A percentile compares a stretch with the other conserved stretches of the same genome.
Conservation (phyloP, 352 stramenopile genomes). For the Pythium monospermum region DNA sequence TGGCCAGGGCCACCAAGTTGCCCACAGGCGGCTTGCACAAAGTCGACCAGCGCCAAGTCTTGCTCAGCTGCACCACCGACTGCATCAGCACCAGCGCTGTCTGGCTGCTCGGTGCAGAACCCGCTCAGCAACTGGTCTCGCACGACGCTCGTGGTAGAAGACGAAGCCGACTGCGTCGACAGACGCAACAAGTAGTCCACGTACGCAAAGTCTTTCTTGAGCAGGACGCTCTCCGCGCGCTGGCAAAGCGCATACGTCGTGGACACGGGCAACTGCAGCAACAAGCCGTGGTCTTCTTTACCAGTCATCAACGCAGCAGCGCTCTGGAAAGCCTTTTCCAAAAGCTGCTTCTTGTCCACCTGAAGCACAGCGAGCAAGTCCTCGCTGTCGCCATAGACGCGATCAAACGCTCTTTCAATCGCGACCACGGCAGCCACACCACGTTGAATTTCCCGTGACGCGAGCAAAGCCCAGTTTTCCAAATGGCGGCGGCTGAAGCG, state of each 20-base stretch:
- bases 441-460: conserved; percentile 58
- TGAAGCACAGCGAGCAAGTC: conserved; percentile 33
- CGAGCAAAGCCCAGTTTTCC: conserved; percentile 71
- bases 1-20: too few species aligned
- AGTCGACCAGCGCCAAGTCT: conserved; percentile 18
- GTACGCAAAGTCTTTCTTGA: conserved; percentile 58
- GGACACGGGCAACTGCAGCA: conserved; percentile 7
- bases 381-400: conserved; percentile 47
- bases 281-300: conserved; percentile 16
- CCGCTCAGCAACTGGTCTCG: conserved; percentile 16
- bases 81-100: too few species aligned
- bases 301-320: conserved; percentile 11
- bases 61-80: too few species aligned
- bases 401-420: conserved; percentile 40
- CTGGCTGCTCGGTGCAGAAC: not conserved
- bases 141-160: conserved; percentile 1
- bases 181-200: conserved; percentile 48
- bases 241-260: conserved; percentile 64
- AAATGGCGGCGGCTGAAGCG: conserved; percentile 69
- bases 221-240: conserved; percentile 37
- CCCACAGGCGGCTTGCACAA: conserved; percentile 11
- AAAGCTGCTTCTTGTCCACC: conserved; percentile 31
- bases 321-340: conserved; percentile 29
- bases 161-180: conserved; percentile 4
- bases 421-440: conserved; percentile 14